These are phyloP conservation scores for Leptographium flavum DNA, from an alignment of 2,329 filamentous ascomycete genomes.

Conservation along the genomic window DNA sequence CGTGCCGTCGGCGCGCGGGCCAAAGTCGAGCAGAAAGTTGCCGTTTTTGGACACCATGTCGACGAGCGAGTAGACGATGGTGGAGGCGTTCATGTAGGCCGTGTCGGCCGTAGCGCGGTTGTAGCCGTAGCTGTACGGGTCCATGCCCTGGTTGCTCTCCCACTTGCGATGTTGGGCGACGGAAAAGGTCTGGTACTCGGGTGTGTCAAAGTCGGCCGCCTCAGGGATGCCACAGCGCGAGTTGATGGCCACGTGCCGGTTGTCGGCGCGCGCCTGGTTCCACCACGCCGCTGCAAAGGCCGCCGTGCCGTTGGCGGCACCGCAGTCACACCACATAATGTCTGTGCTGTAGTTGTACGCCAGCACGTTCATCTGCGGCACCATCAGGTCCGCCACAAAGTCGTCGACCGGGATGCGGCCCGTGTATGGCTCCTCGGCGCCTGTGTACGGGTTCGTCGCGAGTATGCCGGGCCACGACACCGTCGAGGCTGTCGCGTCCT, in stretches of 20 bases:
- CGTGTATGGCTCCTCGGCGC: slow-evolving; percentile 25
- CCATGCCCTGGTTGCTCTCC: slow-evolving; percentile 46
- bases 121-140: slow-evolving; percentile 44
- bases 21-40: slow-evolving; percentile 41
- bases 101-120: slow-evolving; percentile 36
- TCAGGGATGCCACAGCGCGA: slow-evolving; percentile 35
- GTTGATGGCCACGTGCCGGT: slow-evolving; percentile 39
- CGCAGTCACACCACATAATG: slow-evolving; percentile 36
- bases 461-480: slow-evolving; percentile 21
- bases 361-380: slow-evolving; percentile 31
- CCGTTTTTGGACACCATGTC: slow-evolving; percentile 41
- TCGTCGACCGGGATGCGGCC: slow-evolving; percentile 24
- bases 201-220: slow-evolving; percentile 42
- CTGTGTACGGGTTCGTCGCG: slow-evolving; percentile 29
- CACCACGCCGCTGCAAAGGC: slow-evolving; percentile 27
- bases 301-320: slow-evolving; percentile 26
- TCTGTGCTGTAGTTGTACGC: slow-evolving; percentile 26
- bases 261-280: slow-evolving; percentile 19
- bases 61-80: slow-evolving; percentile 30
- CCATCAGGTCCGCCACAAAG: slow-evolving; percentile 27
- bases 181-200: slow-evolving; percentile 38
- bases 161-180: slow-evolving; percentile 39
- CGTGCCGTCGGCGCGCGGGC: slow-evolving; percentile 38
- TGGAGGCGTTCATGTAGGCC: slow-evolving; percentile 36
- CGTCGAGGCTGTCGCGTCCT: not conserved